These are phyloP conservation scores for Colletotrichum orbiculare DNA, from an alignment of 2,329 filamentous ascomycete species.

Conservation along the genomic window DNA sequence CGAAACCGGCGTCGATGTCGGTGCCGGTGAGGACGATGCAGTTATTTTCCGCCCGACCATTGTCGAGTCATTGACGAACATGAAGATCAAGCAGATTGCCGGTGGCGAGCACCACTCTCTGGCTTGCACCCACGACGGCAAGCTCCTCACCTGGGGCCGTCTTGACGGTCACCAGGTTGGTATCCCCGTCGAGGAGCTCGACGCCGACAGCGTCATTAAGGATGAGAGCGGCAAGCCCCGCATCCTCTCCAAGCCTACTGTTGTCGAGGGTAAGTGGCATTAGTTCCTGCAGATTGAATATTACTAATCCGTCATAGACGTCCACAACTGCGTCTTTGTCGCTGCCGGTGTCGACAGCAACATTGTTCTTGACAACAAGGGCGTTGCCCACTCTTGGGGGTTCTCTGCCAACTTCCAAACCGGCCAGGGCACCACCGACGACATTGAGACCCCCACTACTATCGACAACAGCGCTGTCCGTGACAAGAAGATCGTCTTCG, in stretches of 20 bases:
- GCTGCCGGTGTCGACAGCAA: constrained; percentile 78
- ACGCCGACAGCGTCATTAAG: constrained; percentile 68
- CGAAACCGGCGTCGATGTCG: constrained; percentile 73
- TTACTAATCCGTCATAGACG: constrained; percentile 43
- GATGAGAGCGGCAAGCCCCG: constrained; percentile 75
- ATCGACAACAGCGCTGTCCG: constrained; percentile 88
- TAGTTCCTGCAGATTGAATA: not conserved
- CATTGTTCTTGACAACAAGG: constrained; percentile 76
- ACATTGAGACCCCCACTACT: constrained; percentile 79
- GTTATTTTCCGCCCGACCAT: constrained; percentile 78
- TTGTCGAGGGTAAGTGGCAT: constrained; percentile 62
- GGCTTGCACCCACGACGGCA: constrained; percentile 66
- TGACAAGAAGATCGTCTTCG: constrained; percentile 78
- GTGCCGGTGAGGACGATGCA: constrained; percentile 75
- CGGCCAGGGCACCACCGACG: constrained; percentile 80
- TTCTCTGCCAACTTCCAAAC: constrained; percentile 85
- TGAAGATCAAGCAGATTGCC: constrained; percentile 74
- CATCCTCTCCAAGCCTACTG: constrained; percentile 75
- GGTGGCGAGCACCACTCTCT: constrained; percentile 80
- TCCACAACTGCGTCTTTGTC: constrained; percentile 68
- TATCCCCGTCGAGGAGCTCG: constrained; percentile 65
- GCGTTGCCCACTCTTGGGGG: constrained; percentile 82
- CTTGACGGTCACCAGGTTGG: constrained; percentile 67
- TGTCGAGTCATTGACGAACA: constrained; percentile 71
- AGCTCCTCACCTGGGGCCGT: constrained; percentile 71